Conservation (phyloP, 108 stramenopile species). For the Pinguiococcus pyrenoidosus region DNA sequence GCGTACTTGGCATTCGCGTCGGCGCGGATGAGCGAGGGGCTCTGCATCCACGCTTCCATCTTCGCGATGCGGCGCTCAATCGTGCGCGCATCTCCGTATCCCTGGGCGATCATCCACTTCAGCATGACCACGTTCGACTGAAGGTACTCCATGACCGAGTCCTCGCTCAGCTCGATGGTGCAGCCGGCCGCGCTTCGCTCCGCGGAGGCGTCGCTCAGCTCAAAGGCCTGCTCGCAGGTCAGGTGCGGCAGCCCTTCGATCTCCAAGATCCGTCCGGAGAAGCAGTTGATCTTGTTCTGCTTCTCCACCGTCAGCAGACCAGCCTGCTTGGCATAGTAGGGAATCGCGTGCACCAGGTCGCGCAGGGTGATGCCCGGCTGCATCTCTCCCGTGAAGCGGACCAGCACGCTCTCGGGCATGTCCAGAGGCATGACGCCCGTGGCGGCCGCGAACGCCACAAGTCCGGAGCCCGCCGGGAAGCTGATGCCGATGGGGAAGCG, state of each 20-base stretch:
- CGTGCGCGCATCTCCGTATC: slow-evolving; percentile 81
- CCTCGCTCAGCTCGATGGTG: slow-evolving; percentile 81
- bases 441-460: slow-evolving; percentile 87
- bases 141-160: slow-evolving; percentile 83
- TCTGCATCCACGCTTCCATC: slow-evolving; percentile 81
- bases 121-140: slow-evolving; percentile 82
- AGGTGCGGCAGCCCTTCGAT: slow-evolving; percentile 82
- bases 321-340: slow-evolving; percentile 75
- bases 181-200: slow-evolving; percentile 89
- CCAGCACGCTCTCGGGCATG: slow-evolving; percentile 86
- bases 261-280: slow-evolving; percentile 79
- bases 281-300: slow-evolving; percentile 89
- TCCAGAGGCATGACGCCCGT: slow-evolving; percentile 88
- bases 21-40: slow-evolving; percentile 72
- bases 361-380: slow-evolving; percentile 88
- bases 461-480: slow-evolving; percentile 82
- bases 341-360: slow-evolving; percentile 87
- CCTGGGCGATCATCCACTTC: slow-evolving; percentile 93
- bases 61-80: slow-evolving; percentile 79
- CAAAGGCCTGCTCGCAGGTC: slow-evolving; percentile 93
- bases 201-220: slow-evolving; percentile 74
- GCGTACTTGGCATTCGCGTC: slow-evolving; percentile 75
- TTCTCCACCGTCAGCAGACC: slow-evolving; percentile 80
- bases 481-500: slow-evolving; percentile 90
- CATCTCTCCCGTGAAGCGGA: slow-evolving; percentile 75